phyloP scores from a whole-genome alignment of 2,329 filamentous ascomycete species.

The Monilinia fructigena region DNA sequence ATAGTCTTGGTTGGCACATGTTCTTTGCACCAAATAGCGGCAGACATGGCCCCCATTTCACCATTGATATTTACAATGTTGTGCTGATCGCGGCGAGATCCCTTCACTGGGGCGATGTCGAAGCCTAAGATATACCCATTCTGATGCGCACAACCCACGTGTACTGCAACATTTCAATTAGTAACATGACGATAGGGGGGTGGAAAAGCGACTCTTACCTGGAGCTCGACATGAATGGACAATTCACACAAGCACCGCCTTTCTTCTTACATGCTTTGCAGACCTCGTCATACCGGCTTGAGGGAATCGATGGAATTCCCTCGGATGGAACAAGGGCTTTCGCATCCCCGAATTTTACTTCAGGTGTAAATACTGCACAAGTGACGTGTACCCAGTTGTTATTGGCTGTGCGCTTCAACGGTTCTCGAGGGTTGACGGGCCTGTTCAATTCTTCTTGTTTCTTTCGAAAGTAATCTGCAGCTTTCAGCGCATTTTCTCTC shows the following conservation, averaged over 20 bases:
- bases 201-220: slow-evolving; percentile 38
- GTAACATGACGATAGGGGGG: neutral
- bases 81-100: slow-evolving; percentile 77
- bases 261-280: slow-evolving; percentile 82
- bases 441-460: slow-evolving; percentile 82
- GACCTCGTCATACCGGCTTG: slow-evolving; percentile 62
- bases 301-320: slow-evolving; percentile 80
- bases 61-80: slow-evolving; percentile 77
- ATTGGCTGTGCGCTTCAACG: slow-evolving; percentile 87
- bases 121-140: slow-evolving; percentile 83
- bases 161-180: slow-evolving; percentile 48
- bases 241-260: slow-evolving; percentile 77
- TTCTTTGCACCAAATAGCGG: slow-evolving; percentile 87
- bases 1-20: slow-evolving; percentile 71
- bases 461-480: slow-evolving; percentile 77
- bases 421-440: slow-evolving; percentile 80
- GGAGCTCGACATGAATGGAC: slow-evolving; percentile 67
- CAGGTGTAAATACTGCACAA: slow-evolving; percentile 87
- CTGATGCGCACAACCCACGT: slow-evolving; percentile 87
- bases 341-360: slow-evolving; percentile 88
- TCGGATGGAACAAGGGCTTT: slow-evolving; percentile 81
- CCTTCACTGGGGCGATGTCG: slow-evolving; percentile 86
- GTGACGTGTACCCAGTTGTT: slow-evolving; percentile 99
- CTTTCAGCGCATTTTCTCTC: slow-evolving; percentile 76
- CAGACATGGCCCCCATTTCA: slow-evolving; percentile 80